Evolutionary conservation across 2,329 filamentous ascomycete species (phyloP), one percentile per base, ranked within the genome.

Genomic region (Penicillium sp.): DNA sequence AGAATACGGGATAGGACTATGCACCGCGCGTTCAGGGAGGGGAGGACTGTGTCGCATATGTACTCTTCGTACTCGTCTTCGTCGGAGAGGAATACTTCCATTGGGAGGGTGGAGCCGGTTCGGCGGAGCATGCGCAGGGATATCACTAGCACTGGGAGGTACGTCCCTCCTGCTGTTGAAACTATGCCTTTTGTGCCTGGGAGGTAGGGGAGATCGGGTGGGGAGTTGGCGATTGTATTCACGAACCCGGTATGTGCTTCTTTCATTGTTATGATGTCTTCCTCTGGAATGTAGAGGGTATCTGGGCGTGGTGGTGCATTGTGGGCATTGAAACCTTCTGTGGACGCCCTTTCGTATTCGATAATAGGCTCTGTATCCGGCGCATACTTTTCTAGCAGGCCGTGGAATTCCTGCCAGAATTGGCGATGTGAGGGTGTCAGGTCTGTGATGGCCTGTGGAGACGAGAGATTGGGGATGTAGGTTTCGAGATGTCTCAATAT

Each of bases 1-100:
- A 80, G 60, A 9, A 78, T 73, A n/a, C 74, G 69, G 2, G 74
- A 73, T 6, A 81, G 64, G 0, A 80, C 61, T n/a, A 78, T 52
- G 50, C 77, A 79, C 48, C 63, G 68, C 10, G 76, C 76, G 46
- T 77, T 74, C 23, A 79, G 55, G 0, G 69, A 68, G 0, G 75
- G 73, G 21, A 78, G 68, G n/a, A 78, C 67, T n/a, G 65, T 60
- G 12, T 77, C 69, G 57, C 77, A 79, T 23, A 77, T 72, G 27
- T 72, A 68, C 3, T 64, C 59, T 47, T 78, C 75, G 52, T 78
- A 77, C 46, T 78, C 74, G 0, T 65, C 58, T n/a, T 71, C 61
- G 16, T 72, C 64, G 10, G 72, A 70, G n/a, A 79, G 62, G 50
- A 77, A 79, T 21, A 79, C 72, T 58, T 80, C 77, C 50, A 80